These are phyloP conservation scores for Citrullus mucosospermus DNA, from an alignment of 306 rosid species.

Conservation along the genomic window DNA sequence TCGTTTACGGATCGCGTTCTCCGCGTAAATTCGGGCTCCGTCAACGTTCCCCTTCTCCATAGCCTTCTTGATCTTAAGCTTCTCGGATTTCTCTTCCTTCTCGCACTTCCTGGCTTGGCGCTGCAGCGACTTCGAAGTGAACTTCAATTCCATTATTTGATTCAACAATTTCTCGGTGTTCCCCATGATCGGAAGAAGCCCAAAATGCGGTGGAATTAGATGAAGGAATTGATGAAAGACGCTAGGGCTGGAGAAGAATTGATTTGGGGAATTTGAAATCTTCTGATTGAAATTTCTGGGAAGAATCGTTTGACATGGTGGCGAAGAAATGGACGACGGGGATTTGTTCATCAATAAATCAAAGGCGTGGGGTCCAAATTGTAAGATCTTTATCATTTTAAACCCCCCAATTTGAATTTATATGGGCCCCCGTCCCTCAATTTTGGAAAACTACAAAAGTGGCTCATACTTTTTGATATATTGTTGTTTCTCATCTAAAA, in stretches of 20 bases:
- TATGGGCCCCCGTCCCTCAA: background rate
- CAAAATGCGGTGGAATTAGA: background rate
- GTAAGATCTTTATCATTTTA: background rate
- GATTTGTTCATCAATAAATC: background rate
- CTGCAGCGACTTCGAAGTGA: conserved; percentile 83
- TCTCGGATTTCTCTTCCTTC: conserved; percentile 92
- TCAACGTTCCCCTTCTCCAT: conserved; percentile 93
- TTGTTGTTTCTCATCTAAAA: too few relatives aligned
- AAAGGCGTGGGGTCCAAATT: background rate
- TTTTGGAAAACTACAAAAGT: background rate
- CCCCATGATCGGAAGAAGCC: conserved; percentile 36
- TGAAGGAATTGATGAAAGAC: background rate
- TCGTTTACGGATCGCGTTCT: conserved; percentile 89
- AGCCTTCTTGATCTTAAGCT: conserved; percentile 94
- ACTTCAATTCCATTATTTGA: conserved; percentile 93
- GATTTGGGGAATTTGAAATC: background rate
- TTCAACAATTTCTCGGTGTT: conserved; percentile 90
- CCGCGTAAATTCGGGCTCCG: conserved; percentile 94
- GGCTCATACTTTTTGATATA: background rate
- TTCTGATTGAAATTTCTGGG: background rate
- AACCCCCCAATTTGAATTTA: background rate
- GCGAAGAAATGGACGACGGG: background rate
- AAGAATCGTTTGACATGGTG: conserved; percentile 1
- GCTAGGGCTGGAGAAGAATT: conserved; percentile 4
- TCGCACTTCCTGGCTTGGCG: conserved; percentile 89